A percentile compares a stretch with the other conserved stretches of the same genome.
phyloP scores from a whole-genome alignment of 2,329 filamentous ascomycete species.

The Lomentospora prolificans region DNA sequence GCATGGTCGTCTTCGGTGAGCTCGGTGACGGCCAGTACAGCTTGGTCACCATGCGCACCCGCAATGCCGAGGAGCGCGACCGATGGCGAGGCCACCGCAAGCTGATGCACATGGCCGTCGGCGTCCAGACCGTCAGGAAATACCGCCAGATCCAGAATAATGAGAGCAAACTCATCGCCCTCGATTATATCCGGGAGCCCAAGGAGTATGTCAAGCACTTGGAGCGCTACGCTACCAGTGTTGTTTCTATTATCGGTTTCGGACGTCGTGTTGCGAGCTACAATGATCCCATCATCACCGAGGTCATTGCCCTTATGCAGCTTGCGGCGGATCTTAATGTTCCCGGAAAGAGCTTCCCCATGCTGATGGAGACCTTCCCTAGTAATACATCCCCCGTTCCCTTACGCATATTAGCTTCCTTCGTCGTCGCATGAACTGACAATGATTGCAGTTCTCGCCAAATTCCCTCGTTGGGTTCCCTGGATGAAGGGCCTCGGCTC shows the following conservation, averaged over 20 bases:
- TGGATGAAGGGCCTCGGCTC: slow-evolving; percentile 37
- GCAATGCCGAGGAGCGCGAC: slow-evolving; percentile 16
- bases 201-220: slow-evolving; percentile 15
- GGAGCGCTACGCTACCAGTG: slow-evolving; percentile 40
- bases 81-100: slow-evolving; percentile 10
- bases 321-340: slow-evolving; percentile 47
- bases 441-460: neutral
- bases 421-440: neutral
- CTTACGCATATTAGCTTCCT: slow-evolving; percentile 20
- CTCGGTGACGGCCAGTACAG: slow-evolving; percentile 32
- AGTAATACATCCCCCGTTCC: slow-evolving; percentile 34
- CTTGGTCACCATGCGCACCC: slow-evolving; percentile 33
- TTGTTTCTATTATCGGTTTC: slow-evolving; percentile 46
- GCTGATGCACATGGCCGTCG: slow-evolving; percentile 15
- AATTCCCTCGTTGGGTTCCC: slow-evolving; percentile 17
- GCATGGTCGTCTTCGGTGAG: slow-evolving; percentile 37
- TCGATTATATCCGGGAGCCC: slow-evolving; percentile 16
- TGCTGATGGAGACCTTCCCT: slow-evolving; percentile 47
- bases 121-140: slow-evolving; percentile 12
- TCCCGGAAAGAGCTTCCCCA: slow-evolving; percentile 42
- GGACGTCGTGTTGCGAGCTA: slow-evolving; percentile 39
- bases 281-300: slow-evolving; percentile 48
- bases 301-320: slow-evolving; percentile 49
- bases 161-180: slow-evolving; percentile 17
- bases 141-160: slow-evolving; percentile 16